A percentile compares a stretch with the other conserved stretches of the same genome.
phyloP scores from a whole-genome alignment of 441 rosid genomes.

The Dalechampia spathulata region DNA sequence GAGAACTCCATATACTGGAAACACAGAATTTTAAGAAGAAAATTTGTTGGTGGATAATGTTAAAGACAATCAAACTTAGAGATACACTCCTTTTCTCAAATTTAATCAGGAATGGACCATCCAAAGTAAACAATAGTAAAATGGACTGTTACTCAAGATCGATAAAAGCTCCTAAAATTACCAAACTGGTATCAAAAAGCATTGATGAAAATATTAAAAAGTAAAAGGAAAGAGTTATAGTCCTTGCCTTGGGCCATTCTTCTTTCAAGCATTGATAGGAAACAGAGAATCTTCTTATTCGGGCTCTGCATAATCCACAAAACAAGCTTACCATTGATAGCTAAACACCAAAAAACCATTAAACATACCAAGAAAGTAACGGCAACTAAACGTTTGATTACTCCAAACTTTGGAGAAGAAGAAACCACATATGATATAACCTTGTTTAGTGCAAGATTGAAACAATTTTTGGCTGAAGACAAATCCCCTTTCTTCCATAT shows the following conservation, averaged over 20 bases:
- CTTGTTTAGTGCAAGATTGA: constrained; percentile 67
- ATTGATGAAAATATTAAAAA: not conserved
- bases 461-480: constrained; percentile 55
- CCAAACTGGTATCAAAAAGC: not conserved
- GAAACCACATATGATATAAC: constrained; percentile 17
- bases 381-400: not conserved
- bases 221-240: not conserved
- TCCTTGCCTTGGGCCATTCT: constrained; percentile 65
- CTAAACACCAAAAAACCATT: not conserved
- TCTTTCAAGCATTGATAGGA: constrained; percentile 71
- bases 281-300: constrained; percentile 60
- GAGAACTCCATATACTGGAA: not conserved
- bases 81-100: not conserved
- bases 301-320: constrained; percentile 39
- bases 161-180: not conserved
- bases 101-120: not conserved
- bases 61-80: not conserved
- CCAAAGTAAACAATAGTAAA: not conserved
- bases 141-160: not conserved
- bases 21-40: not conserved
- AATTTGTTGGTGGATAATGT: not conserved
- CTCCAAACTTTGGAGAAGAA: not conserved
- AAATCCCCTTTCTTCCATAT: constrained; percentile 84
- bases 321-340: constrained; percentile 5
- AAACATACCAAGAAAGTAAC: not conserved